A percentile compares a stretch with the other conserved stretches of the same genome.
Conservation (phyloP, 176 grass and related monocot genomes). For the Cenchrus purpureus region DNA sequence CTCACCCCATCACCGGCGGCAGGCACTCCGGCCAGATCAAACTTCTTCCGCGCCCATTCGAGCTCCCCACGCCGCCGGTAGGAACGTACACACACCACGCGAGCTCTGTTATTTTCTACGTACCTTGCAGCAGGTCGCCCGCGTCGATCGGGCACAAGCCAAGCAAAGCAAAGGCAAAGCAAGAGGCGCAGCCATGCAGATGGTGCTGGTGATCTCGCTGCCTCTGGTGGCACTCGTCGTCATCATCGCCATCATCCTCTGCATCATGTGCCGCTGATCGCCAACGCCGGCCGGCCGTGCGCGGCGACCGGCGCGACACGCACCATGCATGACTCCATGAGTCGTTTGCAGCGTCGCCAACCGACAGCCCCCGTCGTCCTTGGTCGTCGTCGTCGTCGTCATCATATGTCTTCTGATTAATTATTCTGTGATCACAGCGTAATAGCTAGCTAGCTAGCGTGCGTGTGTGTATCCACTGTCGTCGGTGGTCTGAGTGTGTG, state of each 20-base stretch:
- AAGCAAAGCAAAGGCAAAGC: too few relatives aligned
- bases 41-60: neutral
- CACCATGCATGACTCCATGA: neutral
- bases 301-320: neutral
- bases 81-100: too few relatives aligned
- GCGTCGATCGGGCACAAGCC: neutral
- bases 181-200: constrained; percentile 43
- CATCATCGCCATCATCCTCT: constrained; percentile 61
- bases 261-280: constrained; percentile 59
- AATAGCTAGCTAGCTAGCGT: neutral
- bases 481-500: neutral
- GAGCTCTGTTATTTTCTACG: neutral
- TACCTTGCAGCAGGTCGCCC: neutral
- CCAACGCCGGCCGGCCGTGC: neutral
- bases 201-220: constrained; percentile 81
- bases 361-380: neutral
- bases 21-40: neutral
- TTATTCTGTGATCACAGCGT: neutral
- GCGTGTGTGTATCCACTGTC: constrained; percentile 23
- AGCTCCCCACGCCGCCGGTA: neutral
- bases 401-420: neutral
- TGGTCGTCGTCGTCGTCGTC: neutral
- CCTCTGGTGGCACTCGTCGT: constrained; percentile 59
- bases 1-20: neutral
- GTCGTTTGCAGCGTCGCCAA: neutral